phyloP scores from a whole-genome alignment of 768 basidiomycete species.

The Lentinula guzmanii region DNA sequence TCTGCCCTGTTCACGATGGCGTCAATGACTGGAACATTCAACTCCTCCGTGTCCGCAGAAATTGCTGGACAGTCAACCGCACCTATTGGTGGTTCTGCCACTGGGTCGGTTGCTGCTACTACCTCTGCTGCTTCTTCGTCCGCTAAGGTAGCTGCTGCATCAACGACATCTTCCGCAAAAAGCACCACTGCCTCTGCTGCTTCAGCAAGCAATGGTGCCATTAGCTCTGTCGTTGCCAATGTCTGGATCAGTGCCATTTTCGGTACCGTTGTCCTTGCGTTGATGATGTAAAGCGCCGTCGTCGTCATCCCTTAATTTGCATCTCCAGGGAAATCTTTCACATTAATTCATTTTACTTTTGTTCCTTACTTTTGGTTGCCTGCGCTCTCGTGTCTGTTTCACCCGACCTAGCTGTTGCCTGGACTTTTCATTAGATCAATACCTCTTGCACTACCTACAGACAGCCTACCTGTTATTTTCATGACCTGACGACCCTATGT shows the following conservation, averaged over 20 bases:
- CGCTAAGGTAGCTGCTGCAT: slow-evolving; percentile 7
- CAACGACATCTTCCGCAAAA: neutral
- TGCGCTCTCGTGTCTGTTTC: neutral
- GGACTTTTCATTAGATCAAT: neutral
- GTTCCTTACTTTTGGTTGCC: neutral
- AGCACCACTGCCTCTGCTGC: neutral
- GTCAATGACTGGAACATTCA: slow-evolving; percentile 73
- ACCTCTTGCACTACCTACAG: neutral
- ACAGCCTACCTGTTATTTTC: neutral
- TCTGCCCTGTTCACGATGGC: slow-evolving; percentile 66
- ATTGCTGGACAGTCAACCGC: slow-evolving; percentile 59
- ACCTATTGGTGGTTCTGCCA: slow-evolving; percentile 37
- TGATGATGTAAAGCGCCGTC: neutral
- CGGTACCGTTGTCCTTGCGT: neutral
- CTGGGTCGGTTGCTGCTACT: slow-evolving; percentile 19
- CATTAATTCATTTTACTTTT: neutral
- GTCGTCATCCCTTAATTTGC: neutral
- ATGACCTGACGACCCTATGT: neutral
- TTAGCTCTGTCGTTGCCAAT: neutral
- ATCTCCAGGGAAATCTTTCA: neutral
- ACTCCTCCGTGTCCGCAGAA: slow-evolving; percentile 42
- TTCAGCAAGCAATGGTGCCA: neutral
- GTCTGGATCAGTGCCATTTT: neutral
- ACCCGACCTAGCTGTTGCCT: slow-evolving; percentile 2
- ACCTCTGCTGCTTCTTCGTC: slow-evolving; percentile 15